Evolutionary conservation across 345 rosid genomes (phyloP).

Genomic region (Nasturtium officinale): DNA sequence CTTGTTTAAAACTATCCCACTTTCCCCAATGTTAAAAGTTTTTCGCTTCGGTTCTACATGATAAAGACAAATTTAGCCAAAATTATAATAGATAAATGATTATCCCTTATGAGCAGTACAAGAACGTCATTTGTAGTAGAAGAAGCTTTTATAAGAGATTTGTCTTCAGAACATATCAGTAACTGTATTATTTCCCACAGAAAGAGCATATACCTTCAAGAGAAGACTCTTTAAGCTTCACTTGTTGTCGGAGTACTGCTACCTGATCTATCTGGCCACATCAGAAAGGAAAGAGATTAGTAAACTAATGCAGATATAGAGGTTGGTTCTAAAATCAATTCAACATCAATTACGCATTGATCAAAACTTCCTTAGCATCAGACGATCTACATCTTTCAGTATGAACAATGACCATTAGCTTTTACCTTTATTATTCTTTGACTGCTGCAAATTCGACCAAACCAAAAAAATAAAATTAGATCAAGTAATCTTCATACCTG

Average conservation of each 20-base stretch:
- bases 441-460: background rate
- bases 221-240: constrained; percentile 71
- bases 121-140: background rate
- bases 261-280: constrained; percentile 67
- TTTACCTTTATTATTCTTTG: background rate
- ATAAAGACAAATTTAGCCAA: constrained; percentile 21
- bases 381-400: constrained; percentile 8
- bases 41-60: constrained; percentile 68
- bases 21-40: constrained; percentile 48
- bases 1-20: constrained; percentile 52
- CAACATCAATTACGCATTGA: constrained; percentile 15
- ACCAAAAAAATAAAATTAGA: constrained; percentile 9
- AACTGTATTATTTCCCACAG: background rate
- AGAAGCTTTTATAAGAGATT: constrained; percentile 22
- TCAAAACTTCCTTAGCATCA: constrained; percentile 24
- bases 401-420: background rate
- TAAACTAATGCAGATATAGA: constrained; percentile 17
- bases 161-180: constrained; percentile 1
- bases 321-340: background rate
- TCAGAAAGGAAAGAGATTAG: constrained; percentile 26
- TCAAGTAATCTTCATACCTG: constrained; percentile 63
- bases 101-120: constrained; percentile 16
- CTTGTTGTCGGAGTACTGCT: constrained; percentile 66
- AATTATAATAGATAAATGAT: background rate
- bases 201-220: constrained; percentile 62